Evolutionary conservation across 805 yeast species (phyloP).

Genomic region (Diddensiella caesifluorescens): DNA sequence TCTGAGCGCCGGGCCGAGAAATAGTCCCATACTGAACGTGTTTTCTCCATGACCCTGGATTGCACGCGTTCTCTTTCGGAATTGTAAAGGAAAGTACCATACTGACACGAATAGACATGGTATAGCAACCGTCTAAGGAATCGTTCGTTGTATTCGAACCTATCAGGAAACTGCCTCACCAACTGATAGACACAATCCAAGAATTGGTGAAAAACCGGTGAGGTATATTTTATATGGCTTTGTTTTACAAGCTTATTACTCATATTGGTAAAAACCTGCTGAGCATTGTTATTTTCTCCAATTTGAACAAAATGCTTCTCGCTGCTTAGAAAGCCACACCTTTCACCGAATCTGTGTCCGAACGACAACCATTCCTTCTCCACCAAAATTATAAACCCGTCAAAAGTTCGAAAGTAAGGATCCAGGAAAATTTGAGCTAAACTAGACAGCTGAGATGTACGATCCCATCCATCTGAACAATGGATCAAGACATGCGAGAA

Average conservation of each 20-base stretch:
- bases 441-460: conserved; percentile 86
- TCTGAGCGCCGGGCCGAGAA: conserved; percentile 70
- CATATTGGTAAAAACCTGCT: conserved; percentile 43
- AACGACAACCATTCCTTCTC: conserved; percentile 96
- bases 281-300: conserved; percentile 33
- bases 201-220: conserved; percentile 94
- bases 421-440: conserved; percentile 82
- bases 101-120: conserved; percentile 89
- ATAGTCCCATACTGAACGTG: conserved; percentile 91
- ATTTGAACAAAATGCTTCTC: conserved; percentile 34
- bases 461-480: conserved; percentile 98
- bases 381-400: conserved; percentile 78
- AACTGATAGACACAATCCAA: conserved; percentile 85
- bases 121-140: conserved; percentile 78
- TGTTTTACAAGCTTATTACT: conserved; percentile 47
- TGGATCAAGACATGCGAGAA: conserved; percentile 80
- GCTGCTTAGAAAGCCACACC: conserved; percentile 63
- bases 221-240: conserved; percentile 53
- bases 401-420: conserved; percentile 80
- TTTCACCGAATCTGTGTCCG: conserved; percentile 83
- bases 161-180: conserved; percentile 57
- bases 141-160: conserved; percentile 84
- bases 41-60: conserved; percentile 40
- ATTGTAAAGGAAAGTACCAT: conserved; percentile 82
- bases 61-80: conserved; percentile 57